Conservation (phyloP, 345 rosid genomes). For the Eucalyptus marginata region DNA sequence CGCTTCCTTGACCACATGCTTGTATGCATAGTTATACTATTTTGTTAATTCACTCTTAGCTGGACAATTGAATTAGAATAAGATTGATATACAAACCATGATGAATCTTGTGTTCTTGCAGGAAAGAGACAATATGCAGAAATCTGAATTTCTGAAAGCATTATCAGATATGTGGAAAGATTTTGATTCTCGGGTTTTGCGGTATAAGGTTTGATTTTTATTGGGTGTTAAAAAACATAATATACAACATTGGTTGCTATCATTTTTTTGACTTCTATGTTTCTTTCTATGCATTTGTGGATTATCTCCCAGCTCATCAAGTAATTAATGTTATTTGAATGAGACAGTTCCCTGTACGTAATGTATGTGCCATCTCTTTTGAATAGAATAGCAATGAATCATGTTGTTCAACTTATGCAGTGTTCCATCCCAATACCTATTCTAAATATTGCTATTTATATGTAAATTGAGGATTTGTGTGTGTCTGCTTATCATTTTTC, state of each 20-base stretch:
- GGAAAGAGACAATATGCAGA: conserved; percentile 98
- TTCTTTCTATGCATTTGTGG: neutral
- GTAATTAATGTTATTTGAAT: neutral
- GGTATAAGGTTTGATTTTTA: conserved; percentile 69
- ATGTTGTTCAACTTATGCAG: neutral
- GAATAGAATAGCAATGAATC: neutral
- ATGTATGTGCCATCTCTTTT: neutral
- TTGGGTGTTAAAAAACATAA: neutral
- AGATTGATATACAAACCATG: neutral
- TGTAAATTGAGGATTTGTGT: neutral
- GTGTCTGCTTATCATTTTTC: neutral
- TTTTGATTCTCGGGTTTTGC: conserved; percentile 92
- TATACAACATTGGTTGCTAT: neutral
- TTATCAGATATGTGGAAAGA: conserved; percentile 99
- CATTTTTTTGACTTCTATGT: neutral
- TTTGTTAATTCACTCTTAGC: neutral
- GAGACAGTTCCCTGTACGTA: neutral
- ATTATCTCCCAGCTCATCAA: neutral
- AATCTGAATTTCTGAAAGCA: conserved; percentile 97
- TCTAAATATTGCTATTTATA: neutral
- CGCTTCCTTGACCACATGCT: conserved; percentile 99
- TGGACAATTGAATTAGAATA: neutral
- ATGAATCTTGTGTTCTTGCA: conserved; percentile 14
- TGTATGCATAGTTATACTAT: conserved; percentile 36
- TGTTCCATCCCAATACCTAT: neutral